These are phyloP conservation scores for Periconia sp. DNA, from an alignment of 2,329 filamentous ascomycete species.

Conservation along the genomic window DNA sequence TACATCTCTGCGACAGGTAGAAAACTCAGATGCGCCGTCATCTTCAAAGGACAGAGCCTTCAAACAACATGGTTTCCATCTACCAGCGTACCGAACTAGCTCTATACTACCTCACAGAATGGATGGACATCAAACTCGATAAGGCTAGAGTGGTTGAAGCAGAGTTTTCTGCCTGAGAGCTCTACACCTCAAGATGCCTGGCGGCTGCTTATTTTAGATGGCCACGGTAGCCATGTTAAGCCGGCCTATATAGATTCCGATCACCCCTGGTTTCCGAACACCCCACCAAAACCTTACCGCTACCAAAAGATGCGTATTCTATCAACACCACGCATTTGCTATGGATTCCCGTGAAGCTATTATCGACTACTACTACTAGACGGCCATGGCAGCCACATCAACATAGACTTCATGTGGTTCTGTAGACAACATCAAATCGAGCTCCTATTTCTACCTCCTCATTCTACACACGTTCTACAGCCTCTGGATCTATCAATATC, in stretches of 20 bases:
- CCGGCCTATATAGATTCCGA: too few species aligned
- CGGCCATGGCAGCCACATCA: conserved; percentile 13
- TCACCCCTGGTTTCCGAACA: too few species aligned
- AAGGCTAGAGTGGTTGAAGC: too few species aligned
- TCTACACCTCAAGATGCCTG: too few species aligned
- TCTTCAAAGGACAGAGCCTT: conserved; percentile 24
- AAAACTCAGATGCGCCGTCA: conserved; percentile 13
- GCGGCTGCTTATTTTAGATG: too few species aligned
- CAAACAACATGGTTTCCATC: conserved; percentile 20
- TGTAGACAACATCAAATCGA: conserved; percentile 7
- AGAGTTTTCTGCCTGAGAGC: too few species aligned
- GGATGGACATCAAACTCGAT: conserved; percentile 18
- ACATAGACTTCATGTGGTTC: conserved; percentile 6
- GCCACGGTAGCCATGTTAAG: too few species aligned
- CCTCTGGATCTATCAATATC: conserved; percentile 19
- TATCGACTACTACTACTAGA: conserved; percentile 18
- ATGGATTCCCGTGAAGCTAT: too few species aligned
- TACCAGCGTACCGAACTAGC: conserved; percentile 12
- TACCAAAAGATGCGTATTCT: too few species aligned
- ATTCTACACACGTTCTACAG: conserved; percentile 18
- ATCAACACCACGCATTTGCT: too few species aligned
- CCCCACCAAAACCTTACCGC: too few species aligned
- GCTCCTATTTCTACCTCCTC: conserved; percentile 13
- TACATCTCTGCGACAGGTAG: conserved; percentile 9
- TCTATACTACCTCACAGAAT: conserved; percentile 21